Conservation (phyloP, 2,329 filamentous ascomycete genomes). For the Botrytis cinerea region DNA sequence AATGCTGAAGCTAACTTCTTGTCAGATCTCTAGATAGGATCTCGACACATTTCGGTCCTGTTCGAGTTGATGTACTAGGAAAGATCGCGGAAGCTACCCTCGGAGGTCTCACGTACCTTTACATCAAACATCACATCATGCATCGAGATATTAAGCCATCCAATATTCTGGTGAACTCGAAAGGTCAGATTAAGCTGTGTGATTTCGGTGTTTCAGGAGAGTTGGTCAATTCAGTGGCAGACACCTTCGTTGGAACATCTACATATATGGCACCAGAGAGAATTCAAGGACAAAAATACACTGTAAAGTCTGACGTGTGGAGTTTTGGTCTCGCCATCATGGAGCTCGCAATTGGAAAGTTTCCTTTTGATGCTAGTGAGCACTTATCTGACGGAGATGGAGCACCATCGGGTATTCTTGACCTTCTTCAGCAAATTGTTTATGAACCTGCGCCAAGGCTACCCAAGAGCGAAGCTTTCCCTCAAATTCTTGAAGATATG, state of each 20-base stretch:
- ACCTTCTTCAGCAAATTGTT: constrained; percentile 95
- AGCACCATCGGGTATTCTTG: constrained; percentile 90
- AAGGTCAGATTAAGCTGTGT: constrained; percentile 93
- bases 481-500: constrained; percentile 91
- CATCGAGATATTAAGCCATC: constrained; percentile 98
- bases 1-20: constrained; percentile 35
- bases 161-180: constrained; percentile 94
- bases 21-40: constrained; percentile 85
- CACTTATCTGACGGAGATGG: constrained; percentile 72
- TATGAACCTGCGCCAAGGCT: constrained; percentile 91
- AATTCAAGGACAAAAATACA: constrained; percentile 96
- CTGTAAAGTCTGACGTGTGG: constrained; percentile 98
- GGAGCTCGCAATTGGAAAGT: constrained; percentile 96
- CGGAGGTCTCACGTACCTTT: constrained; percentile 91
- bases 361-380: constrained; percentile 82
- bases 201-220: constrained; percentile 99
- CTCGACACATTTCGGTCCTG: constrained; percentile 90
- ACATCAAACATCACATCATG: constrained; percentile 96
- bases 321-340: constrained; percentile 91
- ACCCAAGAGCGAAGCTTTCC: constrained; percentile 97
- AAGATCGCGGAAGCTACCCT: constrained; percentile 97
- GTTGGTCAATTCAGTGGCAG: constrained; percentile 94
- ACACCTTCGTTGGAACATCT: constrained; percentile 97
- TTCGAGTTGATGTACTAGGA: constrained; percentile 92
- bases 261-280: constrained; percentile 99